A percentile compares a stretch with the other conserved stretches of the same genome.
Conservation (phyloP, 2,329 filamentous ascomycete genomes). For the Huntiella decipiens region DNA sequence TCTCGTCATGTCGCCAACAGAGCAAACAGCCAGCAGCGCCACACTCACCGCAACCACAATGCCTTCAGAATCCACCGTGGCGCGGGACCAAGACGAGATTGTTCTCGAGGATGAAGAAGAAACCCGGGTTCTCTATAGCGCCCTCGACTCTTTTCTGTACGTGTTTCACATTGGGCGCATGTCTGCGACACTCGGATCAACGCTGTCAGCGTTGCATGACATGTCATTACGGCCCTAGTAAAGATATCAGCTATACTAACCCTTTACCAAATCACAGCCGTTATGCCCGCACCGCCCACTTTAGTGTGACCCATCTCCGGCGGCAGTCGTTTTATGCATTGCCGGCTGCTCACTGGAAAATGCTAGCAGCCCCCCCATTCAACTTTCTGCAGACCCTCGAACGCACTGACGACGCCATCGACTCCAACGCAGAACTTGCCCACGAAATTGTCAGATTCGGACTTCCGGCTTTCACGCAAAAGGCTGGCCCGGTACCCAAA, state of each 20-base stretch:
- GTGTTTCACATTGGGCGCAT: slow-evolving; percentile 15
- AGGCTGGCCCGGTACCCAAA: neutral
- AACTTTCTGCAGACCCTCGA: slow-evolving; percentile 62
- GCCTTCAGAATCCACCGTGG: neutral
- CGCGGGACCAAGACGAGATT: slow-evolving; percentile 8
- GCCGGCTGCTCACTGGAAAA: slow-evolving; percentile 62
- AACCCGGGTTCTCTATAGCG: slow-evolving; percentile 55
- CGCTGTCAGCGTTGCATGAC: too few species aligned
- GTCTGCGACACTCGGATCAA: too few species aligned
- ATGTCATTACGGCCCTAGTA: neutral
- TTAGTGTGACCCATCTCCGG: slow-evolving; percentile 76
- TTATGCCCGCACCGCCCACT: slow-evolving; percentile 70
- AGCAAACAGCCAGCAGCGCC: too few species aligned
- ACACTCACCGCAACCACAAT: neutral
- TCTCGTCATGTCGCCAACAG: too few species aligned
- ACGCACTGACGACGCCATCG: slow-evolving; percentile 70
- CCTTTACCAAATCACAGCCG: slow-evolving; percentile 32
- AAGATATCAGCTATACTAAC: neutral
- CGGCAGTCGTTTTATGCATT: slow-evolving; percentile 87
- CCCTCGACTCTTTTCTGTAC: slow-evolving; percentile 79
- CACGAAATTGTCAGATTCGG: slow-evolving; percentile 56
- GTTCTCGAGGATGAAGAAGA: slow-evolving; percentile 50
- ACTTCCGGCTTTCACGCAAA: slow-evolving; percentile 38
- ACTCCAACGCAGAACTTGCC: slow-evolving; percentile 67
- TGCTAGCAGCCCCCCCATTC: slow-evolving; percentile 67